Evolutionary conservation across 345 rosid species (phyloP).

Genomic region (Hibiscus tridactylites): DNA sequence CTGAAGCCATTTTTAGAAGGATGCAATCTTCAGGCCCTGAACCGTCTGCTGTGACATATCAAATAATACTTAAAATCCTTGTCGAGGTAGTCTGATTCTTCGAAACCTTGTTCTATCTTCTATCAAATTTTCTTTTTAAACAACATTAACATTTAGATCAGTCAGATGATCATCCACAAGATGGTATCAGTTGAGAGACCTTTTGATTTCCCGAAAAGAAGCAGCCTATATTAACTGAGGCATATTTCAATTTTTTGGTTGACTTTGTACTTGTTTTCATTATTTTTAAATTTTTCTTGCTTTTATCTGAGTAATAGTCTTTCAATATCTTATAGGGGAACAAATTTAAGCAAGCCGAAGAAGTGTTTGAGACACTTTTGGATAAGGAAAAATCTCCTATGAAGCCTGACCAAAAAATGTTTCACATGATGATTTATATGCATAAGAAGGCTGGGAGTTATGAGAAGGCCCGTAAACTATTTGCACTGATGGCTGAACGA

Average conservation of each 20-base stretch:
- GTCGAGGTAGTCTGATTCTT: constrained; percentile 46
- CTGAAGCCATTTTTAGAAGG: constrained; percentile 89
- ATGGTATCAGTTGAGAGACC: not conserved
- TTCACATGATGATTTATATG: constrained; percentile 94
- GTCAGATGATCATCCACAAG: not conserved
- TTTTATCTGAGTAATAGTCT: constrained; percentile 3
- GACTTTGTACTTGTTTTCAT: not conserved
- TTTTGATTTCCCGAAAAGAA: not conserved
- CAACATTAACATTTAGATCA: not conserved
- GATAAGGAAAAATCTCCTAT: constrained; percentile 55
- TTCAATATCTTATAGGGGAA: constrained; percentile 39
- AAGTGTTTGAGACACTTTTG: constrained; percentile 70
- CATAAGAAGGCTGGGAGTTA: constrained; percentile 79
- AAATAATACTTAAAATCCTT: constrained; percentile 73
- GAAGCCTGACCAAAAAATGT: constrained; percentile 91
- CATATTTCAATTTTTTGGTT: not conserved
- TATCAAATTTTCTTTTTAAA: not conserved
- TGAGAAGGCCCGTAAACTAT: constrained; percentile 71
- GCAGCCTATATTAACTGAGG: not conserved
- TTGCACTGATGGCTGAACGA: constrained; percentile 63
- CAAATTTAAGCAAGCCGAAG: constrained; percentile 81
- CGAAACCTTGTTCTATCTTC: not conserved
- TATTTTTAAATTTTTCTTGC: not conserved
- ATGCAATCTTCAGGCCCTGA: constrained; percentile 90
- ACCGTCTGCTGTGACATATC: constrained; percentile 92